Evolutionary conservation across 2,329 filamentous ascomycete species (phyloP).

Genomic region (Claviceps spartinae): DNA sequence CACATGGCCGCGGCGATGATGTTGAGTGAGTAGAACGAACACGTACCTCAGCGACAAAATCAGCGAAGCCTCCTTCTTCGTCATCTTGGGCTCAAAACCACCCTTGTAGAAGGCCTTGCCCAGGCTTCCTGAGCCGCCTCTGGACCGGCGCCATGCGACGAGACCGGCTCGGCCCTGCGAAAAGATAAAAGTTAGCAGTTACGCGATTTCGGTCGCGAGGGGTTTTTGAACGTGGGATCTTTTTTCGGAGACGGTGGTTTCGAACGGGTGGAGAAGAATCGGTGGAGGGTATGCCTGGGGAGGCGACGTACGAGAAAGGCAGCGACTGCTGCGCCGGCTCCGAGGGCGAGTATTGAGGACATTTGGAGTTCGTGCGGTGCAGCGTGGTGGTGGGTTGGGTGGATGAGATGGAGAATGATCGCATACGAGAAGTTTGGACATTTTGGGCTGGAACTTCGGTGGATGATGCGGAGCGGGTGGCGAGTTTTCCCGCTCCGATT

Average conservation of each 20-base stretch:
- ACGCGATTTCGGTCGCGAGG: no score
- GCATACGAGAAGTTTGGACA: slow-evolving; percentile 6
- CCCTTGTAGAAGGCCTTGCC: slow-evolving; percentile 96
- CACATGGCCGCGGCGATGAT: no score
- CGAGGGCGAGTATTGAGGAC: slow-evolving; percentile 32
- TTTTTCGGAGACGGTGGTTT: no score
- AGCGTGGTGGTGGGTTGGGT: neutral
- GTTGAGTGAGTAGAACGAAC: no score
- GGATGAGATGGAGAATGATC: neutral
- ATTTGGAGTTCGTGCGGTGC: slow-evolving; percentile 12
- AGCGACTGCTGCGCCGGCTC: slow-evolving; percentile 35
- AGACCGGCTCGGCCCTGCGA: slow-evolving; percentile 77
- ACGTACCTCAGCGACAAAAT: slow-evolving; percentile 79
- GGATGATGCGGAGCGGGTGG: slow-evolving; percentile 4
- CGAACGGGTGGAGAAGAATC: neutral
- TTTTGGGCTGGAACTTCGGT: slow-evolving; percentile 10
- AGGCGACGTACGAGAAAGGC: slow-evolving; percentile 33
- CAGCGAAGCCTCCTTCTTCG: slow-evolving; percentile 73
- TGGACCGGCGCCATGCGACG: slow-evolving; percentile 73
- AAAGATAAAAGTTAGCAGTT: no score
- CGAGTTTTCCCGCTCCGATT: slow-evolving; percentile 11
- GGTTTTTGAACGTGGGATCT: no score
- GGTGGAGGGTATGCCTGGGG: neutral
- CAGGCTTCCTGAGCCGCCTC: slow-evolving; percentile 62
- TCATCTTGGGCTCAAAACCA: slow-evolving; percentile 96